Evolutionary conservation across 139 green algal genomes (phyloP).

Genomic region (Chlamydomonas asymmetrica): DNA sequence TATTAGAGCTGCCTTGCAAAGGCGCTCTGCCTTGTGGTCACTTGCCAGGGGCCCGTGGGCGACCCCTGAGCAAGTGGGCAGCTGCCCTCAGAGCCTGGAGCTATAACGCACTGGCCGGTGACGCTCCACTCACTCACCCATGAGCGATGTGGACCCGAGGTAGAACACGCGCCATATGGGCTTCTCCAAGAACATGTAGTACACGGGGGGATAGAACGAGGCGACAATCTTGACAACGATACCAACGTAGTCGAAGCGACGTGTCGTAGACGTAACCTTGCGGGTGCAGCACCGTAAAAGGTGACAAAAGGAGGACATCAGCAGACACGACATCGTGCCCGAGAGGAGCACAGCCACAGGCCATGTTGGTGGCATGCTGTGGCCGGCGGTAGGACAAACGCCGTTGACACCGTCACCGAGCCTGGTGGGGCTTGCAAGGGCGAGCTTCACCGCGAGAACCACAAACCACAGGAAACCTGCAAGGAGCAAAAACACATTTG

Average conservation of each 20-base stretch:
- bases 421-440: conserved; percentile 27
- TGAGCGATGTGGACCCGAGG: conserved; percentile 64
- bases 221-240: conserved; percentile 92
- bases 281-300: conserved; percentile 84
- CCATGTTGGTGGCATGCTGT: too few species aligned
- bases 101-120: too few species aligned
- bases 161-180: conserved; percentile 72
- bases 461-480: too few species aligned
- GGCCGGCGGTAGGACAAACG: too few species aligned
- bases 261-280: conserved; percentile 69
- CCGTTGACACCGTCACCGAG: too few species aligned
- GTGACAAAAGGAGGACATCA: conserved; percentile 83
- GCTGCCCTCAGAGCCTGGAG: too few species aligned
- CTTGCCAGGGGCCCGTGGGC: too few species aligned
- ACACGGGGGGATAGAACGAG: conserved; percentile 92
- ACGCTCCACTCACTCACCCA: conserved; percentile 65
- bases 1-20: too few species aligned
- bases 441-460: too few species aligned
- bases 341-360: conserved; percentile 71
- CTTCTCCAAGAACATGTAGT: conserved; percentile 93
- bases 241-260: conserved; percentile 92
- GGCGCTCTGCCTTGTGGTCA: too few species aligned
- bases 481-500: too few species aligned
- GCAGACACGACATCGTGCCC: conserved; percentile 89
- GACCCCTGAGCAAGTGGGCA: too few species aligned